These are phyloP conservation scores for Neofusicoccum sp. DNA, from an alignment of 2,329 filamentous ascomycete species.

Conservation along the genomic window DNA sequence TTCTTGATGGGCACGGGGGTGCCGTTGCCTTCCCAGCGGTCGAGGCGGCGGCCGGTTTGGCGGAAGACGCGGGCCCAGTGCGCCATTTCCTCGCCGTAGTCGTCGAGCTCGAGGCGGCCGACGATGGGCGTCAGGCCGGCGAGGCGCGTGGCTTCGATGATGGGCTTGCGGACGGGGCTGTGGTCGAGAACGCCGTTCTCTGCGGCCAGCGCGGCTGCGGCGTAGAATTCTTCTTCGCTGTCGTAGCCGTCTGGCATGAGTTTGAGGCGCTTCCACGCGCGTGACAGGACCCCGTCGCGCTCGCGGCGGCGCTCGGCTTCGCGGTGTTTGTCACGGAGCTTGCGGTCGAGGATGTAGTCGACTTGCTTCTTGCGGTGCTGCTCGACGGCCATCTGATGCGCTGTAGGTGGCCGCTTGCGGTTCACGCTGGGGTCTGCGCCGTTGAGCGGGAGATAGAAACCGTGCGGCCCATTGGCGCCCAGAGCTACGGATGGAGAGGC, in stretches of 20 bases:
- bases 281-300: conserved; percentile 64
- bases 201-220: conserved; percentile 15
- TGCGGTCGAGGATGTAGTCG: conserved; percentile 77
- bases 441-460: conserved; percentile 51
- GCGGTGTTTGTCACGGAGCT: conserved; percentile 65
- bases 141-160: conserved; percentile 31
- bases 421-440: conserved; percentile 48
- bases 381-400: conserved; percentile 78
- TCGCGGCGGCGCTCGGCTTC: conserved; percentile 61
- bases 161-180: conserved; percentile 19
- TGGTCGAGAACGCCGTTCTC: conserved; percentile 26
- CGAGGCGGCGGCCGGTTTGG: conserved; percentile 62
- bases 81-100: conserved; percentile 73
- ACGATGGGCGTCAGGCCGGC: conserved; percentile 61
- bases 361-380: conserved; percentile 75
- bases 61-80: conserved; percentile 66
- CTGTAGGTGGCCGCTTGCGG: conserved; percentile 71
- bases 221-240: conserved; percentile 40
- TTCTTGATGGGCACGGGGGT: conserved; percentile 14
- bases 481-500: conserved; percentile 23
- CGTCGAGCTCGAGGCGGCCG: conserved; percentile 59
- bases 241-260: conserved; percentile 47
- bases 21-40: conserved; percentile 59
- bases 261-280: conserved; percentile 64
- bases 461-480: conserved; percentile 51